Conservation (phyloP, 495 filamentous ascomycete species). For the Daldinia decipiens region DNA sequence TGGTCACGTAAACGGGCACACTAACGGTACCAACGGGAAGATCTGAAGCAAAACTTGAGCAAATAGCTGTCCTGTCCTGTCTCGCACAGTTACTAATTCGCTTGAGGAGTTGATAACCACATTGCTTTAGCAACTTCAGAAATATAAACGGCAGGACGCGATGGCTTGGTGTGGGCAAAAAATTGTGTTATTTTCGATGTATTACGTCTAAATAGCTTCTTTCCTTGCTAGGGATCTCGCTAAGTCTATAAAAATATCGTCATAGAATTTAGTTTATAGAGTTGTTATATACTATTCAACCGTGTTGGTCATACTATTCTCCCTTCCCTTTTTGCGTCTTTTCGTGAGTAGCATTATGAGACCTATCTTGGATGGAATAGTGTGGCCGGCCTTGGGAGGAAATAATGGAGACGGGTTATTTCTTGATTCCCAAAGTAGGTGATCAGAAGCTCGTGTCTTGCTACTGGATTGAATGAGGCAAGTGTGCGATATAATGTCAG, state of each 20-base stretch:
- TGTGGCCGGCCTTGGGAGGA: not conserved
- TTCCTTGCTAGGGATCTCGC: slow-evolving; percentile 23
- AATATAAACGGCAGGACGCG: not conserved
- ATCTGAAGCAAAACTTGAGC: not conserved
- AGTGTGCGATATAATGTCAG: not conserved
- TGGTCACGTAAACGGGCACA: slow-evolving; percentile 24
- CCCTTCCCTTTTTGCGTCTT: not conserved
- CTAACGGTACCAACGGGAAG: slow-evolving; percentile 27
- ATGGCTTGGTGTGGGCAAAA: not conserved
- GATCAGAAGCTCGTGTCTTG: not conserved
- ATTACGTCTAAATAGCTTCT: slow-evolving; percentile 20
- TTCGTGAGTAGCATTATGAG: not conserved
- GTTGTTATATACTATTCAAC: slow-evolving; percentile 12
- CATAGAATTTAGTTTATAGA: slow-evolving; percentile 23
- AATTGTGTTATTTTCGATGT: slow-evolving; percentile 10
- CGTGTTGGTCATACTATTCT: not conserved
- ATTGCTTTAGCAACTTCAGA: not conserved
- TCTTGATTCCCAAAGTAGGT: not conserved
- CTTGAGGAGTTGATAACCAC: not conserved
- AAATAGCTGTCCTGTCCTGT: not conserved
- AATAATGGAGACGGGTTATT: not conserved
- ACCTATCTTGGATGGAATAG: not conserved
- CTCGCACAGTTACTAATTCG: not conserved
- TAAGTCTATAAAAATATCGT: not conserved
- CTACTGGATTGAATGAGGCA: slow-evolving; percentile 1